These are phyloP conservation scores for Prunus salicina DNA, from an alignment of 306 rosid genomes.

Conservation along the genomic window DNA sequence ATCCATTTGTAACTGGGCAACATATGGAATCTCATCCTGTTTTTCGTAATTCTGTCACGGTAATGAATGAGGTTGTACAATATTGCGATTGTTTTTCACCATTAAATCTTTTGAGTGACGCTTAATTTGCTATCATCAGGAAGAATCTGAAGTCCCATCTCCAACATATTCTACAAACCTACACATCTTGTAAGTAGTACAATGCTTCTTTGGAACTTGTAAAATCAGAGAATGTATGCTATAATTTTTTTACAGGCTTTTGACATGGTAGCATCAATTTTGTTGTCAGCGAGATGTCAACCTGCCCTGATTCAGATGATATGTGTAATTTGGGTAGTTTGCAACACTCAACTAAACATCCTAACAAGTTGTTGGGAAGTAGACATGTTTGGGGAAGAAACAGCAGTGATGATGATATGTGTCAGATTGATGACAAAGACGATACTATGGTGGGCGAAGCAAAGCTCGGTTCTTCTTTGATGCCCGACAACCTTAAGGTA, in stretches of 20 bases:
- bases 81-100: constrained; percentile 11
- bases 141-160: constrained; percentile 38
- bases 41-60: constrained; percentile 45
- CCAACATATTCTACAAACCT: constrained; percentile 37
- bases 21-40: constrained; percentile 35
- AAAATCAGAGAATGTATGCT: constrained; percentile 24
- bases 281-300: constrained; percentile 41
- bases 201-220: constrained; percentile 8
- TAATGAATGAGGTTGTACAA: constrained; percentile 26
- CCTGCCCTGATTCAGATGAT: constrained; percentile 36
- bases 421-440: constrained; percentile 69
- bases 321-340: constrained; percentile 59
- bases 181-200: constrained; percentile 48
- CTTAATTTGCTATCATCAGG: constrained; percentile 45
- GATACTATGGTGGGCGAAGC: constrained; percentile 41
- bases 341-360: constrained; percentile 42
- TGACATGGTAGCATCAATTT: constrained; percentile 22
- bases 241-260: constrained; percentile 3
- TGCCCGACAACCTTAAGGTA: constrained; percentile 64
- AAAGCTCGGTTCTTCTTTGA: constrained; percentile 43
- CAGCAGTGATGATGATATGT: constrained; percentile 71
- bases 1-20: constrained; percentile 85
- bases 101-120: constrained; percentile 12
- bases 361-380: constrained; percentile 39
- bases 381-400: constrained; percentile 53